Conservation (phyloP, 352 stramenopile species). For the Pseudoperonospora humuli region DNA sequence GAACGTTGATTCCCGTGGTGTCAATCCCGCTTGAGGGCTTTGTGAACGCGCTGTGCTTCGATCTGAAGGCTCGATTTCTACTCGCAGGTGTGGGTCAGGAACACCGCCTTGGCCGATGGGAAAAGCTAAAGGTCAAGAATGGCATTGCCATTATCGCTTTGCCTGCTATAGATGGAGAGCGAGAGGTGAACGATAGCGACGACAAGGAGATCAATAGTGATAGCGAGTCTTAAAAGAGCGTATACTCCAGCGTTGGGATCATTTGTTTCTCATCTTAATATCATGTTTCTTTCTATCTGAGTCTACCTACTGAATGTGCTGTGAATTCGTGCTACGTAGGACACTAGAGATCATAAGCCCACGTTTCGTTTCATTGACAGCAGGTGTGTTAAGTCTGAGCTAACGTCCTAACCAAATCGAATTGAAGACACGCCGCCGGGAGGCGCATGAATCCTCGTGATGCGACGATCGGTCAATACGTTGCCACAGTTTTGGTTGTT, state of each 20-base stretch:
- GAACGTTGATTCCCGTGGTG: constrained; percentile 55
- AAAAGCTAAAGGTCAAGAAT: constrained; percentile 86
- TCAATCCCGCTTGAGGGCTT: constrained; percentile 67
- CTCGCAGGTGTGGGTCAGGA: constrained; percentile 88
- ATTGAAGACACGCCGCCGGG: constrained; percentile 80
- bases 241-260: constrained; percentile 4
- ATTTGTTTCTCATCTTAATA: constrained; percentile 14
- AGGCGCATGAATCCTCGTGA: constrained; percentile 84
- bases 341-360: constrained; percentile 2
- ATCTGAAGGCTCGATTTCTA: constrained; percentile 80
- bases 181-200: constrained; percentile 22
- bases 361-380: constrained; percentile 14
- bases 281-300: constrained; percentile 12
- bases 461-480: constrained; percentile 84
- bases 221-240: constrained; percentile 27
- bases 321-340: not conserved
- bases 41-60: constrained; percentile 70
- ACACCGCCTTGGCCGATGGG: constrained; percentile 89
- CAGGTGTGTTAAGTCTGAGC: not conserved
- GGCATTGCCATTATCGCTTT: constrained; percentile 85
- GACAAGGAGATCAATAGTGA: constrained; percentile 25
- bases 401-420: constrained; percentile 45
- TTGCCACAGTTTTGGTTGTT: constrained; percentile 87
- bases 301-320: constrained; percentile 1
- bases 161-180: constrained; percentile 42